These are phyloP conservation scores for Thelonectria rubi DNA, from an alignment of 2,329 filamentous ascomycete genomes.

Conservation along the genomic window DNA sequence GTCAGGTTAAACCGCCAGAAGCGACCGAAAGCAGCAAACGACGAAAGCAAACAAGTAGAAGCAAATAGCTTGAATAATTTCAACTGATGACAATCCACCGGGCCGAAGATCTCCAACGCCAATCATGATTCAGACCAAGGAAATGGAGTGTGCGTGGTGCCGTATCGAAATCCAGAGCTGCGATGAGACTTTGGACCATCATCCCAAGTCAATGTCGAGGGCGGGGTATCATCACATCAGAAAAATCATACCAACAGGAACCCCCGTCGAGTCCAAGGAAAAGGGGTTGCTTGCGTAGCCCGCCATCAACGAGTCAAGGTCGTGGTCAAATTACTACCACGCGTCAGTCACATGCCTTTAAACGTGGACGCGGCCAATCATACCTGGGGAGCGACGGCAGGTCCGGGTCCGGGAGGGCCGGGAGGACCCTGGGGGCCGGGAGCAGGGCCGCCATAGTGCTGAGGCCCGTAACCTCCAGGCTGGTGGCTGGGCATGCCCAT, in stretches of 20 bases:
- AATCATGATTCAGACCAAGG: constrained; percentile 52
- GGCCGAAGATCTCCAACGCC: constrained; percentile 53
- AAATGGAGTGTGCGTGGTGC: constrained; percentile 45
- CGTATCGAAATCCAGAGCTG: constrained; percentile 44
- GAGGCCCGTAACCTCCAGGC: constrained; percentile 56
- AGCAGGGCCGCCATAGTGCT: constrained; percentile 57
- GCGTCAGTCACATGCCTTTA: constrained; percentile 22
- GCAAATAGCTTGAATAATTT: constrained; percentile 47
- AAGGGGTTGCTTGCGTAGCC: constrained; percentile 39
- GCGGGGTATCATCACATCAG: constrained; percentile 40
- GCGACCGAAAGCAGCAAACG: constrained; percentile 38
- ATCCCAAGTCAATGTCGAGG: constrained; percentile 38
- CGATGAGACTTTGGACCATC: constrained; percentile 44
- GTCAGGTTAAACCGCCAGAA: constrained; percentile 34
- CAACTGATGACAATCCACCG: constrained; percentile 51
- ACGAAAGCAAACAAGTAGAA: constrained; percentile 41
- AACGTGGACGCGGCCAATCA: constrained; percentile 8
- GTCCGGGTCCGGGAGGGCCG: constrained; percentile 51
- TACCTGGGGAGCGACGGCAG: constrained; percentile 53
- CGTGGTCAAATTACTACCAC: constrained; percentile 42
- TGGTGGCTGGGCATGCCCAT: constrained; percentile 58
- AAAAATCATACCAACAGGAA: constrained; percentile 39
- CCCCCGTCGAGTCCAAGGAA: constrained; percentile 42
- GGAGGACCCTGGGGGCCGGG: constrained; percentile 55
- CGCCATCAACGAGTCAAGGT: constrained; percentile 42